Conservation (phyloP, 2,329 filamentous ascomycete genomes). For the Neospermospora avenae region DNA sequence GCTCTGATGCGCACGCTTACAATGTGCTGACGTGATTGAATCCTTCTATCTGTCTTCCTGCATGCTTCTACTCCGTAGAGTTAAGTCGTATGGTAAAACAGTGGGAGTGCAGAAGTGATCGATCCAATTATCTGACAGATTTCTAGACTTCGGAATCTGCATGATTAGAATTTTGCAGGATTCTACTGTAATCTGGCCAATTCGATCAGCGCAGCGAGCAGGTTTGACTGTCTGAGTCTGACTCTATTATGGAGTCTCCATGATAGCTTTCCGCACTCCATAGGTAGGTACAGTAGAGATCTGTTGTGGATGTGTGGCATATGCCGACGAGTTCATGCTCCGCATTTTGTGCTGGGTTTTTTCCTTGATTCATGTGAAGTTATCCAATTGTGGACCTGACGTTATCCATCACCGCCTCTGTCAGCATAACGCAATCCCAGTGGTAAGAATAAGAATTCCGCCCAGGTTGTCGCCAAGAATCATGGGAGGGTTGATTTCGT, state of each 20-base stretch:
- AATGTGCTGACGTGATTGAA: background rate
- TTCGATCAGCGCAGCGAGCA: too few relatives aligned
- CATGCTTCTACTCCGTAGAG: background rate
- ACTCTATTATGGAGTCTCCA: background rate
- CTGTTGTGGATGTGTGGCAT: background rate
- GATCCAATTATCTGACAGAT: background rate
- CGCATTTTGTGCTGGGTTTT: background rate
- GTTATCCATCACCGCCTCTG: background rate
- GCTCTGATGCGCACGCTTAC: background rate
- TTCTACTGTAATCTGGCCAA: background rate
- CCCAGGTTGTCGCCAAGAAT: background rate
- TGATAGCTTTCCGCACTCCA: too few relatives aligned
- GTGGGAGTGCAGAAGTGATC: background rate
- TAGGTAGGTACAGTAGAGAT: too few relatives aligned
- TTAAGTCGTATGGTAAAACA: background rate
- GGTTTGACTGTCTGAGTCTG: too few relatives aligned
- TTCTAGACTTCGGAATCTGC: background rate
- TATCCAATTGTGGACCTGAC: constrained; percentile 1
- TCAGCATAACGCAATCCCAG: too few relatives aligned
- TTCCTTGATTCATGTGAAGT: constrained; percentile 1
- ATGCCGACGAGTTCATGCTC: background rate
- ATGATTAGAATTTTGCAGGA: background rate
- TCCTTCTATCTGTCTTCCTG: background rate
- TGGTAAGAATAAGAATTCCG: background rate
- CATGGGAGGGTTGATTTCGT: background rate